Base-by-base conservation (phyloP, 2,329 filamentous ascomycete species). In the Fusarium nisikadoi region DNA sequence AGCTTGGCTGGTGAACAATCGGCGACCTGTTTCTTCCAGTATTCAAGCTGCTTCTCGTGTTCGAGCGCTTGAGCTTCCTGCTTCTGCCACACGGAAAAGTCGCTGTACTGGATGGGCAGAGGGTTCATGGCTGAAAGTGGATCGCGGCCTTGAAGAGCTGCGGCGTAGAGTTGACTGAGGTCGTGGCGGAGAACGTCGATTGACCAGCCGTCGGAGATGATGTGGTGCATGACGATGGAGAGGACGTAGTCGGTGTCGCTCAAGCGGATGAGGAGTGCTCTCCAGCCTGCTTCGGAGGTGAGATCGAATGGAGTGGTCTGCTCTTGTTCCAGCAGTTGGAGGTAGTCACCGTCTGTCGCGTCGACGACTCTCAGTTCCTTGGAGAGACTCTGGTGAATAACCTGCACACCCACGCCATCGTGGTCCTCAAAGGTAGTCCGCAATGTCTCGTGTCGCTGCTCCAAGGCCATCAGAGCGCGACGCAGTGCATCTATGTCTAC, bases 321-420 rank as follows among this genome's bases (percentile, higher is more conserved):
- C 23, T 29, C 38, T 25, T 56, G 13, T 13, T 55, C 19, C 1
- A 61, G 38, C 0, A 33, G 31, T 4, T 3, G 11, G 1, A 31
- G 2, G 3, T 45, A 43, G 11, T n/a, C 31, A 1, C 16, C 5
- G 0, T 9, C 49, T 20, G 88, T 89, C 17, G 94, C 88, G 79
- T 97, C 94, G 6, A 97, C 33, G 1, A 71, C 31, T 16, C 35
- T 36, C 6, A 71, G 7, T 7, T 72, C 10, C 76, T 75, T 1
- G 5, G 6, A 11, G 7, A 53, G 52, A 2, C 12, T 36, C 2
- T 58, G 5, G 10, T 65, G 64, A 17, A 60, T 27, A 6, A 50
- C 11, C 3, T 67, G 60, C 0, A 67, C 46, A 7, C 54, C 53
- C 0, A 14, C 17, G 8, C 64, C 64, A 2, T 65, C 60, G 1